Conservation (phyloP, 2,329 filamentous ascomycete genomes). For the Neopestalotiopsis sp. region DNA sequence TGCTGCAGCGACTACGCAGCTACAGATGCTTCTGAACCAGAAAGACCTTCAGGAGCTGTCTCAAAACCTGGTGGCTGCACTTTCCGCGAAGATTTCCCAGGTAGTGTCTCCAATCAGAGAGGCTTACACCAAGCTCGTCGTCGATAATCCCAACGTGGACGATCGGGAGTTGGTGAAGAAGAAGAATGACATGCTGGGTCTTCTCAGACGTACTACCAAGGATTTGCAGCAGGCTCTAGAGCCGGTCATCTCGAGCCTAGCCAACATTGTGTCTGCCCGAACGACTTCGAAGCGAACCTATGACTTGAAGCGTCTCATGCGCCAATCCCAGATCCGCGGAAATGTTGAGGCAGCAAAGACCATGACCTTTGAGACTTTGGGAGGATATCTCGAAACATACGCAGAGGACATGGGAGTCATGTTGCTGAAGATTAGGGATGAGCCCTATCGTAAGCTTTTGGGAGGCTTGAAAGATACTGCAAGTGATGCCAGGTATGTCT, state of each 20-base stretch:
- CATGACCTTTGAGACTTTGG: conserved; percentile 29
- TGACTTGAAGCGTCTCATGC: conserved; percentile 31
- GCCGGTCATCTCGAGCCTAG: conserved; percentile 24
- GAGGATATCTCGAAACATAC: conserved; percentile 23
- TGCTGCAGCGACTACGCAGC: conserved; percentile 22
- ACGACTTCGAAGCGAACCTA: conserved; percentile 33
- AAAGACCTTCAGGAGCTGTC: conserved; percentile 23
- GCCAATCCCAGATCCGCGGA: conserved; percentile 29
- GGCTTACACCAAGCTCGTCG: not conserved
- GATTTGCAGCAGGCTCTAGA: conserved; percentile 21
- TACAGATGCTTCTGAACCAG: conserved; percentile 24
- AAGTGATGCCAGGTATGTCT: conserved; percentile 1
- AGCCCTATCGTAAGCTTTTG: conserved; percentile 23
- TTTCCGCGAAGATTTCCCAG: not conserved
- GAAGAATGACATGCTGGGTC: conserved; percentile 24
- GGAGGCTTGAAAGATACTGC: conserved; percentile 19
- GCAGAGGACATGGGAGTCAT: conserved; percentile 28
- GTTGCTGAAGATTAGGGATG: conserved; percentile 25
- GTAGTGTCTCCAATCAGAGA: not conserved
- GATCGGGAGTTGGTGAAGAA: conserved; percentile 8
- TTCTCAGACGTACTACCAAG: conserved; percentile 22
- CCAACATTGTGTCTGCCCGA: conserved; percentile 32
- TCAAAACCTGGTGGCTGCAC: conserved; percentile 4
- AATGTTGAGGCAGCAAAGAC: conserved; percentile 30
- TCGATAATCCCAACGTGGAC: not conserved